A percentile compares a stretch with the other conserved stretches of the same genome.
Evolutionary conservation across 2,329 filamentous ascomycete genomes (phyloP).

Genomic region (Sarocladium kiliense): DNA sequence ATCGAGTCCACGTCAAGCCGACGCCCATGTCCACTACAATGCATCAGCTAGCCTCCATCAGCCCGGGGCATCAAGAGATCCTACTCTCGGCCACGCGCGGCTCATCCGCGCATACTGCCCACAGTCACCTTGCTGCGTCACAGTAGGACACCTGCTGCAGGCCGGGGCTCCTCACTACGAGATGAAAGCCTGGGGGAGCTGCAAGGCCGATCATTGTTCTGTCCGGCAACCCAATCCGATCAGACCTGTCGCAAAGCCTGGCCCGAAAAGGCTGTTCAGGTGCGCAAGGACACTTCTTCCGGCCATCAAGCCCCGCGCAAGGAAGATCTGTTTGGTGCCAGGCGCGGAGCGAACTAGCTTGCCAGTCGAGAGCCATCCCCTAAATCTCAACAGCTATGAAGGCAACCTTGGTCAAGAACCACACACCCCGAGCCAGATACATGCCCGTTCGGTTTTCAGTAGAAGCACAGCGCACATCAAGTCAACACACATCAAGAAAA

Average conservation of each 20-base stretch:
- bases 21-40: background rate
- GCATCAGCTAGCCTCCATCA: background rate
- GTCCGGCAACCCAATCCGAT: slow-evolving; percentile 7
- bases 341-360: background rate
- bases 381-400: no score
- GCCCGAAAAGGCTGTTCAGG: background rate
- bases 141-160: background rate
- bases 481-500: no score
- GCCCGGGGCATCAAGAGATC: background rate
- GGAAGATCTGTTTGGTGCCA: background rate
- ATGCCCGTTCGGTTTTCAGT: no score
- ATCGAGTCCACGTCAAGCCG: background rate
- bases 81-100: background rate
- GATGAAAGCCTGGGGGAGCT: slow-evolving; percentile 3
- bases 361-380: background rate
- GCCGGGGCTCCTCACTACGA: background rate
- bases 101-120: background rate
- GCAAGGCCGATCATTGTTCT: slow-evolving; percentile 8
- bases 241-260: background rate
- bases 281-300: slow-evolving; percentile 2
- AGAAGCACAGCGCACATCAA: no score
- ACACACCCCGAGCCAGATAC: no score
- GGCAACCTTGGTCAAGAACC: no score
- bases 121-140: background rate
- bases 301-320: background rate